Conservation (phyloP, 148 eudicot genomes). For the Chenopodium formosanum region DNA sequence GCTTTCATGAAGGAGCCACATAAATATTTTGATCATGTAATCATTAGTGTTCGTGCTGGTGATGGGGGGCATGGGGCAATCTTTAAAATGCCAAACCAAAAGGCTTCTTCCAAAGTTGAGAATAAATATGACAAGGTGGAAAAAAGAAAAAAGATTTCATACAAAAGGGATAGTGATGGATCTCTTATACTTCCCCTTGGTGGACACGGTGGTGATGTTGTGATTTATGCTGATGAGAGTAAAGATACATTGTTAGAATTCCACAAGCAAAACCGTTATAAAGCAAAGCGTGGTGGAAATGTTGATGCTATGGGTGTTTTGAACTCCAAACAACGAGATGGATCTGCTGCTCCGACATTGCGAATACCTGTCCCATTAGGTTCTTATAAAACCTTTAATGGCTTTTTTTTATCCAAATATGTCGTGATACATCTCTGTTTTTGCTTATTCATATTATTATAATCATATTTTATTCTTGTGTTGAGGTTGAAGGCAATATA, state of each 20-base stretch:
- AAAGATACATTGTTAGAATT: conserved; percentile 80
- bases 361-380: conserved; percentile 94
- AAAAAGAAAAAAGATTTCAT: conserved; percentile 51
- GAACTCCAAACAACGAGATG: conserved; percentile 55
- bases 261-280: conserved; percentile 64
- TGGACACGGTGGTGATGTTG: conserved; percentile 91
- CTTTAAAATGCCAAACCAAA: conserved; percentile 58
- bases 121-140: conserved; percentile 47
- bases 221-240: conserved; percentile 86
- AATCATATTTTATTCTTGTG: too few species aligned
- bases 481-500: too few species aligned
- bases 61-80: conserved; percentile 97
- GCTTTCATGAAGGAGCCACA: conserved; percentile 63
- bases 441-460: neutral
- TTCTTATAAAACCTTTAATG: conserved; percentile 32
- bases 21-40: conserved; percentile 89
- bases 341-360: conserved; percentile 70
- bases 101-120: conserved; percentile 50
- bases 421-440: neutral
- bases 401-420: neutral
- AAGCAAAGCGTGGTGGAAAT: conserved; percentile 94
- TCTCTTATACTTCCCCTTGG: conserved; percentile 87
- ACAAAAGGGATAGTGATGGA: conserved; percentile 90
- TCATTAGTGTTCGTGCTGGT: conserved; percentile 85
- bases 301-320: conserved; percentile 83